These are phyloP conservation scores for Neurospora tetraspora DNA, from an alignment of 495 filamentous ascomycete genomes.

Conservation along the genomic window DNA sequence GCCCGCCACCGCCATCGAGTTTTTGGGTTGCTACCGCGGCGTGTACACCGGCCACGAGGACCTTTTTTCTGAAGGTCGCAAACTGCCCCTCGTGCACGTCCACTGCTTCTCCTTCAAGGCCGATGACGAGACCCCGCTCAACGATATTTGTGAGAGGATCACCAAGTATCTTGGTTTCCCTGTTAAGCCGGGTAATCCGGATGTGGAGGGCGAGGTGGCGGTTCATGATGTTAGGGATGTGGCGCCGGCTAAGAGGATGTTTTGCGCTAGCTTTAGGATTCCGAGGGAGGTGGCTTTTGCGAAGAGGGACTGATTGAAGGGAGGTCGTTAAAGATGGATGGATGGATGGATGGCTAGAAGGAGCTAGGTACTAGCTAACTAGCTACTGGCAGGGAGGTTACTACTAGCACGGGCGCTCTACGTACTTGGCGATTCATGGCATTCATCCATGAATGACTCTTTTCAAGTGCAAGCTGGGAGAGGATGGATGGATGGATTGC, in stretches of 20 bases:
- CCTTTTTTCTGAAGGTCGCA: slow-evolving; percentile 50
- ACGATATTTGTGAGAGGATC: slow-evolving; percentile 62
- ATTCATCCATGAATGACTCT: neutral
- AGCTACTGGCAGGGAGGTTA: neutral
- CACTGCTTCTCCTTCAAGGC: slow-evolving; percentile 79
- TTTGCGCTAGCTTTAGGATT: slow-evolving; percentile 83
- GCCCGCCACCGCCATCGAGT: slow-evolving; percentile 75
- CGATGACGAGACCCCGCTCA: slow-evolving; percentile 46
- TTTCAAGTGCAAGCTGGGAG: neutral
- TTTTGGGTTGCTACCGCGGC: slow-evolving; percentile 77
- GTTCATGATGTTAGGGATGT: slow-evolving; percentile 79
- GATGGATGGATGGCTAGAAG: neutral
- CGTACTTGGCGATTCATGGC: neutral
- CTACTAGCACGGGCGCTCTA: neutral
- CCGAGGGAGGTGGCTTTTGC: slow-evolving; percentile 74
- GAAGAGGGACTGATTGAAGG: slow-evolving; percentile 7
- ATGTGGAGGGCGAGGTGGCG: slow-evolving; percentile 46
- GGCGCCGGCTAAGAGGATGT: slow-evolving; percentile 90
- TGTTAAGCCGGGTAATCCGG: slow-evolving; percentile 48
- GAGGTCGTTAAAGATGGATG: neutral
- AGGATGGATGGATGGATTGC: neutral
- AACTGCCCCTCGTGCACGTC: slow-evolving; percentile 77
- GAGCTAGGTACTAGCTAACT: neutral
- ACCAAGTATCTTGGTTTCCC: slow-evolving; percentile 47
- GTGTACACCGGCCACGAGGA: slow-evolving; percentile 59